Evolutionary conservation across 371 early-diverging fungal genomes (phyloP).

Genomic region (Actinomucor elegans): DNA sequence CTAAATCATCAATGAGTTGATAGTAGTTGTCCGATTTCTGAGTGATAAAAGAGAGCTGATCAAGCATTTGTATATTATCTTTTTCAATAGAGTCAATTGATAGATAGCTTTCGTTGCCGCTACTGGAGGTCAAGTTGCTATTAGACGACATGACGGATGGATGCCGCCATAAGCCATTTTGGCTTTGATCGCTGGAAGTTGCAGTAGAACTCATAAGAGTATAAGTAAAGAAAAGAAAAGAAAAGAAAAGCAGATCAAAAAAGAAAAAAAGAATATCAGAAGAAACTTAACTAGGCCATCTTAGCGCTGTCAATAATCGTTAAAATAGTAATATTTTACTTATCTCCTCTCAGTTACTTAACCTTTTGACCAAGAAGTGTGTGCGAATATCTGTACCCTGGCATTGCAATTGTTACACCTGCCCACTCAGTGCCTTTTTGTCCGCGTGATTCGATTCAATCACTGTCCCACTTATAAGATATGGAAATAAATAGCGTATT

Average conservation of each 20-base stretch:
- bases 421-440: too few species aligned
- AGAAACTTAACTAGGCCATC: too few species aligned
- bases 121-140: conserved; percentile 16
- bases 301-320: too few species aligned
- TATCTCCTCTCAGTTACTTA: too few species aligned
- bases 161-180: conserved; percentile 8
- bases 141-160: conserved; percentile 2
- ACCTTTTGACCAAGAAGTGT: too few species aligned
- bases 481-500: too few species aligned
- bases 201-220: neutral
- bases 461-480: too few species aligned
- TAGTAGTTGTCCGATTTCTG: conserved; percentile 7
- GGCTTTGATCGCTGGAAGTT: neutral
- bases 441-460: too few species aligned
- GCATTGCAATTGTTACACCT: too few species aligned
- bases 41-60: conserved; percentile 10
- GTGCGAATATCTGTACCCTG: too few species aligned
- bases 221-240: neutral
- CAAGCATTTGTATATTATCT: neutral
- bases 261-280: too few species aligned
- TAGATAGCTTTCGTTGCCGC: conserved; percentile 7
- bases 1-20: conserved; percentile 30
- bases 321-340: too few species aligned
- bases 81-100: conserved; percentile 10
- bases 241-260: conserved; percentile 3